Base-by-base conservation (phyloP, 192 early-diverging fungal species). In the Coemansia sp. region DNA sequence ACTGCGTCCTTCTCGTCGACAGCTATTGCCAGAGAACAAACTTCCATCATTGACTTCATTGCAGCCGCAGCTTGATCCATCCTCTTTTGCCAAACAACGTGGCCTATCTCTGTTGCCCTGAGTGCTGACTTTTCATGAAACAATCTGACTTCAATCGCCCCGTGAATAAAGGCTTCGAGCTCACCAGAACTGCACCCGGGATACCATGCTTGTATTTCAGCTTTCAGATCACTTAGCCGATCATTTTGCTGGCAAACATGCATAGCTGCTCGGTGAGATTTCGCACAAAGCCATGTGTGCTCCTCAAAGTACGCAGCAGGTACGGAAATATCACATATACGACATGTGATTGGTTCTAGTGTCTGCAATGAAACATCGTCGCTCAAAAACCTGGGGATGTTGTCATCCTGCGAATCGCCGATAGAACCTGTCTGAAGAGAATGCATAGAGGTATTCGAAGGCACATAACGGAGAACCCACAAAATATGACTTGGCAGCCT, bases 211-310 rank as follows among this genome's bases (percentile, higher is more conserved):
- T 69, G 70, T 6, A 81, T 5, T 57, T 81, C 63, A 3, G 67
- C 42, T 65, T 67, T 75, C 38, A 81, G 64, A 19, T 75, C 70
- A 21, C 67, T 60, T 16, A 81, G 64, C 16, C 70, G 65, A 19
- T 81, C 78, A 45, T 81, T 81, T n/a, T 75, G 70, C 12, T 61
- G 73, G 63, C 72, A 74, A 13, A 81, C 70, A 26, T 75, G 70
- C 78, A 81, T 81, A 21, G 73, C 78, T 1, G 74, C 73, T 18
- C 78, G 72, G 49, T 81, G 78, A 2, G 78, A 75, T 39, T 72
- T 71, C 47, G 78, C 78, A 26, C 78, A 81, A 15, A 72, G 70
- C 78, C 78, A 81, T 23, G 74, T 69, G 54, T 81, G 78, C 39
- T 75, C 74, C 32, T 81, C 78, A 62, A 81, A 81, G 56, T 81